phyloP scores from a whole-genome alignment of 306 rosid species.

The Herpetospermum pedunculosum region DNA sequence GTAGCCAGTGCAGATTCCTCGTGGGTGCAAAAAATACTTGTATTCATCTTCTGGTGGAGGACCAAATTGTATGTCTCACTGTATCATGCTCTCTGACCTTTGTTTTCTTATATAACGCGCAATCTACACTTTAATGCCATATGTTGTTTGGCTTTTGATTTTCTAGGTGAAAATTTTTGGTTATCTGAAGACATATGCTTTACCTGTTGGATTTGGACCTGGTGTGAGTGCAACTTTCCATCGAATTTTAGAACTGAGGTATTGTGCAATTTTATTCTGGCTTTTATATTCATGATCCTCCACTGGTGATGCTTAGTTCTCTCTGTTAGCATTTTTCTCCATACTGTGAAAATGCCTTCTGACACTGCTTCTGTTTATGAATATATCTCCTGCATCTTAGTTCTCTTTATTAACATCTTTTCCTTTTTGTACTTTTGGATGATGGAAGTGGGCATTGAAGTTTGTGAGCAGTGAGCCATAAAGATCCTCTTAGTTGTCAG shows the following conservation, averaged over 20 bases:
- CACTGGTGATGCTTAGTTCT: not conserved
- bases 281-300: not conserved
- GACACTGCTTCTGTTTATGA: not conserved
- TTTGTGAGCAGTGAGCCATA: not conserved
- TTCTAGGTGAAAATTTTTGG: conserved; percentile 57
- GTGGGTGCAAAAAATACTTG: conserved; percentile 37
- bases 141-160: not conserved
- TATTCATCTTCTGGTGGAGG: conserved; percentile 55
- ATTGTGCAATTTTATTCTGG: conserved; percentile 14
- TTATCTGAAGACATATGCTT: conserved; percentile 24
- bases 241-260: conserved; percentile 68
- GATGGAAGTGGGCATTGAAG: not conserved
- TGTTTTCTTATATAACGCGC: conserved; percentile 10
- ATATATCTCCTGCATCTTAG: not conserved
- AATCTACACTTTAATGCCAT: not conserved
- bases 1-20: conserved; percentile 28
- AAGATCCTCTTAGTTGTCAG: not conserved
- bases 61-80: conserved; percentile 33
- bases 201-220: conserved; percentile 77
- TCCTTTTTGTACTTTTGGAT: not conserved
- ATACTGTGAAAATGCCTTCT: not conserved
- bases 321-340: not conserved
- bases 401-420: not conserved
- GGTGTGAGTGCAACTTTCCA: conserved; percentile 67
- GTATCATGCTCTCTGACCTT: conserved; percentile 2